Evolutionary conservation across 208 protist genomes (phyloP).

Genomic region (Phytomonas francai): DNA sequence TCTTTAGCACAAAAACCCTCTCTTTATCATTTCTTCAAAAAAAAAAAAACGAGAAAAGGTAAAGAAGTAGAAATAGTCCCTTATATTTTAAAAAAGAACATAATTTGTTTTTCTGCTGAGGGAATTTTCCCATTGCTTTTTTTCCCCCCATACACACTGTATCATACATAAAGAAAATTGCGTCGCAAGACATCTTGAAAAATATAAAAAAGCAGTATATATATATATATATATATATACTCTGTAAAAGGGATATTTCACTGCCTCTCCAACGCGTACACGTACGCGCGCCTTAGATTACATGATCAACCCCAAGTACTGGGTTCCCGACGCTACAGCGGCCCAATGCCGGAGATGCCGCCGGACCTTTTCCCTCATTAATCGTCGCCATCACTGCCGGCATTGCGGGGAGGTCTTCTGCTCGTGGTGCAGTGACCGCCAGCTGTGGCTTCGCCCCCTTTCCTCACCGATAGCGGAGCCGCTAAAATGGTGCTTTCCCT

Average conservation of each 20-base stretch:
- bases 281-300: no score
- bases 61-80: no score
- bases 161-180: no score
- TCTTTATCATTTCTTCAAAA: no score
- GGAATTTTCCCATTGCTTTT: background rate
- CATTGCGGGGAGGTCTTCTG: constrained; percentile 43
- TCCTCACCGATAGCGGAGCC: background rate
- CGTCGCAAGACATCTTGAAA: no score
- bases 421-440: constrained; percentile 15
- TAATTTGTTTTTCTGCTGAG: constrained; percentile 1
- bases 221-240: no score
- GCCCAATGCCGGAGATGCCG: constrained; percentile 17
- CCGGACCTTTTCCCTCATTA: constrained; percentile 18
- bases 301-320: constrained; percentile 27
- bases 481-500: background rate
- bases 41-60: no score
- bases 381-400: constrained; percentile 44
- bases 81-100: background rate
- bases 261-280: no score
- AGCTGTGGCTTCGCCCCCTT: constrained; percentile 30
- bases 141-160: background rate
- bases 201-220: no score
- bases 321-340: constrained; percentile 18
- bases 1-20: no score
- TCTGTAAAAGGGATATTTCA: no score